Conservation (phyloP, 2,329 filamentous ascomycete species). For the Fusarium veterinarium region DNA sequence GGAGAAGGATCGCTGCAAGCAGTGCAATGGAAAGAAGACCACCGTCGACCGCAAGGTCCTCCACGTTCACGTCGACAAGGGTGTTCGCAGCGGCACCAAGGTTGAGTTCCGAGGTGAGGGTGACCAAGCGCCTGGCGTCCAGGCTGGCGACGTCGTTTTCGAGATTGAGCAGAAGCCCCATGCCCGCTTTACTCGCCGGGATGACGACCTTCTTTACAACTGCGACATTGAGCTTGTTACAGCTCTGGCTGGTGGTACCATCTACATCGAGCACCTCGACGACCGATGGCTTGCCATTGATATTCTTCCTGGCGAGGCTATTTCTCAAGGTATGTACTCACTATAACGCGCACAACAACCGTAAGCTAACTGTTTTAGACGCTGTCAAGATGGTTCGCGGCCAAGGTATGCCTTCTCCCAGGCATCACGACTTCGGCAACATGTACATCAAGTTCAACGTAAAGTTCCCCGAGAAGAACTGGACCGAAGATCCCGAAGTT, state of each 20-base stretch:
- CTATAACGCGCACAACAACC: not conserved
- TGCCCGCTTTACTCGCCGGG: constrained; percentile 91
- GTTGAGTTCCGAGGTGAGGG: constrained; percentile 97
- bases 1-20: constrained; percentile 98
- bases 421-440: constrained; percentile 96
- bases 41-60: constrained; percentile 97
- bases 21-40: constrained; percentile 97
- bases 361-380: constrained; percentile 63
- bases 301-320: constrained; percentile 93
- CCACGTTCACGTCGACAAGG: constrained; percentile 96
- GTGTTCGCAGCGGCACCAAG: constrained; percentile 93
- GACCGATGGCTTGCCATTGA: constrained; percentile 96
- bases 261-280: constrained; percentile 96
- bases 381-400: constrained; percentile 93
- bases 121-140: constrained; percentile 92
- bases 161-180: constrained; percentile 99
- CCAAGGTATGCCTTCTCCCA: constrained; percentile 96
- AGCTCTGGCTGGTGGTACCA: constrained; percentile 88
- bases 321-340: constrained; percentile 80
- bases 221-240: constrained; percentile 96
- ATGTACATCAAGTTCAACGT: constrained; percentile 97
- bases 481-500: constrained; percentile 73
- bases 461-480: constrained; percentile 90
- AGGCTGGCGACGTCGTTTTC: constrained; percentile 96
- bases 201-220: constrained; percentile 95